Conservation (phyloP, 768 basidiomycete genomes). For the Aureoboletus auriporus region DNA sequence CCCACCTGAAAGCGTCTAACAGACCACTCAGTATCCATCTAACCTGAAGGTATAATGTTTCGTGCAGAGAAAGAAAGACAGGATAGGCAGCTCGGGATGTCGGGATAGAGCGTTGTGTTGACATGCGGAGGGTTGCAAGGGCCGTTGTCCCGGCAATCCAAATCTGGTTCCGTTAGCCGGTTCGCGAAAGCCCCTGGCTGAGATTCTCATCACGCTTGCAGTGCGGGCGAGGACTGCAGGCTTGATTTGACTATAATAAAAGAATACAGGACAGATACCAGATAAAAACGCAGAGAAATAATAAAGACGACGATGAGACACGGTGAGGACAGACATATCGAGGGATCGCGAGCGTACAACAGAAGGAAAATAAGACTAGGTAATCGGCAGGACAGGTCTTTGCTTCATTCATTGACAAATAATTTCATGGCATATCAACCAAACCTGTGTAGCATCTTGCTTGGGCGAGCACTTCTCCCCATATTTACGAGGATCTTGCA, state of each 20-base stretch:
- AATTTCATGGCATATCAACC: background rate
- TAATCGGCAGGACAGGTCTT: background rate
- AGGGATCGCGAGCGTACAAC: conserved; percentile 29
- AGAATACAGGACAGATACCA: conserved; percentile 27
- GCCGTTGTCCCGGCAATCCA: no score
- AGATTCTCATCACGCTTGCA: background rate
- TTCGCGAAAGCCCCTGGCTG: no score
- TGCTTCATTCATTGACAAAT: background rate
- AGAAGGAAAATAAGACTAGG: conserved; percentile 11
- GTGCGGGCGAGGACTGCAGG: background rate
- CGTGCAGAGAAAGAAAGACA: conserved; percentile 58
- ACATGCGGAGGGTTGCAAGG: no score
- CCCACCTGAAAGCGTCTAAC: conserved; percentile 71
- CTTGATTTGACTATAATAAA: conserved; percentile 10
- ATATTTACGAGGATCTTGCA: conserved; percentile 15
- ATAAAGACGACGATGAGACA: conserved; percentile 7
- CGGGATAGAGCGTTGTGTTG: conserved; percentile 15
- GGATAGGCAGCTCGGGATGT: conserved; percentile 58
- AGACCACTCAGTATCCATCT: conserved; percentile 58
- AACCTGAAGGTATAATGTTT: conserved; percentile 58
- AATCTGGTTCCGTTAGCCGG: no score
- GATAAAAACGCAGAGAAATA: conserved; percentile 26
- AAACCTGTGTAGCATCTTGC: background rate
- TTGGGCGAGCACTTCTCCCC: background rate
- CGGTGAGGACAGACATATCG: conserved; percentile 22